A percentile compares a stretch with the other conserved stretches of the same genome.
These are phyloP conservation scores for Chalciporus piperatus DNA, from an alignment of 768 basidiomycete species.

Conservation along the genomic window DNA sequence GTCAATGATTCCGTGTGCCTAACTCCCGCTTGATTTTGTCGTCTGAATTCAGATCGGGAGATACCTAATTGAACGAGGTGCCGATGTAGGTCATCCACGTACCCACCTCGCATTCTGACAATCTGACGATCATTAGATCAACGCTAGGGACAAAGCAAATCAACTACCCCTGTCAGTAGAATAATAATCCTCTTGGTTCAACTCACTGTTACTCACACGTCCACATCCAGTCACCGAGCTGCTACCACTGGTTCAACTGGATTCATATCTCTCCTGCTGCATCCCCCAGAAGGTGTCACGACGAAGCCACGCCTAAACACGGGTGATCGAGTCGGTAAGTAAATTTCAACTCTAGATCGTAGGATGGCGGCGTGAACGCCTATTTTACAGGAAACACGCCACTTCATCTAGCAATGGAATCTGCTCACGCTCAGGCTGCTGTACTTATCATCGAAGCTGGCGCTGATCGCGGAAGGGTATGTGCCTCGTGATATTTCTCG, in stretches of 20 bases:
- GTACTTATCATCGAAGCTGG: slow-evolving; percentile 92
- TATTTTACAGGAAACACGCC: slow-evolving; percentile 80
- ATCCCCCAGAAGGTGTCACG: slow-evolving; percentile 66
- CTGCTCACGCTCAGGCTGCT: slow-evolving; percentile 88
- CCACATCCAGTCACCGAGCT: slow-evolving; percentile 74
- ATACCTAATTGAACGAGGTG: slow-evolving; percentile 80
- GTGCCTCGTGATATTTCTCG: slow-evolving; percentile 27
- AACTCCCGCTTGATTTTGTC: slow-evolving; percentile 25
- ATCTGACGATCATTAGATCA: slow-evolving; percentile 64
- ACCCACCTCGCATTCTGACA: slow-evolving; percentile 27
- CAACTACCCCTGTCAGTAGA: slow-evolving; percentile 78
- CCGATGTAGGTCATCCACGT: slow-evolving; percentile 66
- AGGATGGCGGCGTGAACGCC: not conserved
- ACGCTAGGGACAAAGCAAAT: slow-evolving; percentile 89
- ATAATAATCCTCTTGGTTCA: too few relatives aligned
- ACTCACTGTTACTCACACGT: slow-evolving; percentile 1
- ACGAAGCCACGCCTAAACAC: slow-evolving; percentile 84
- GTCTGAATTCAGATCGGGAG: slow-evolving; percentile 69
- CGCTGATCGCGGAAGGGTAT: slow-evolving; percentile 84
- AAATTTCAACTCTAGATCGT: not conserved
- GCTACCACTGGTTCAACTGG: slow-evolving; percentile 93
- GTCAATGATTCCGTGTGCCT: slow-evolving; percentile 18
- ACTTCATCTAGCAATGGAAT: slow-evolving; percentile 95
- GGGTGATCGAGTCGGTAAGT: slow-evolving; percentile 70
- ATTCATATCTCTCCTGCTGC: slow-evolving; percentile 82